Conservation (phyloP, 257 asterid genomes). For the Paulownia fortunei region DNA sequence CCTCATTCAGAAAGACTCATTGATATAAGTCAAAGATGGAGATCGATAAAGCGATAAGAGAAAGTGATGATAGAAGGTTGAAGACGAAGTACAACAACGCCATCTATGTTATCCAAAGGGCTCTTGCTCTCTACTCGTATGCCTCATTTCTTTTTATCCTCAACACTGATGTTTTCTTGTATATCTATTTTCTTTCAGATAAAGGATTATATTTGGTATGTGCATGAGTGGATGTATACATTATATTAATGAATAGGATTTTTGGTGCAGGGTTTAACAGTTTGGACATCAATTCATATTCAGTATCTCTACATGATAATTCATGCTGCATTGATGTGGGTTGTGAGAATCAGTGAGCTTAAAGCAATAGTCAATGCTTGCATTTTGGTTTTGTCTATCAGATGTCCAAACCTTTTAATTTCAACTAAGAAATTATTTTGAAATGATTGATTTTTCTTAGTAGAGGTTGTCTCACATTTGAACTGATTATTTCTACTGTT, state of each 20-base stretch:
- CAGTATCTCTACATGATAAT: neutral
- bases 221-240: neutral
- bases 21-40: constrained; percentile 59
- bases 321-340: neutral
- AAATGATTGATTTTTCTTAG: neutral
- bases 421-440: neutral
- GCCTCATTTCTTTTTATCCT: constrained; percentile 29
- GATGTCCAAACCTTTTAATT: neutral
- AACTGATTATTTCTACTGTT: constrained; percentile 6
- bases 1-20: constrained; percentile 28
- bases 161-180: constrained; percentile 4
- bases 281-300: constrained; percentile 14
- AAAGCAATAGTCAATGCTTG: neutral
- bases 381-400: constrained; percentile 18
- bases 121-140: constrained; percentile 88
- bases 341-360: neutral
- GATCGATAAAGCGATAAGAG: constrained; percentile 79
- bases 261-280: neutral
- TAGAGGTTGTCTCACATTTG: constrained; percentile 12
- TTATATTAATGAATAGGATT: neutral
- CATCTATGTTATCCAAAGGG: constrained; percentile 80
- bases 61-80: constrained; percentile 75
- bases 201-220: neutral
- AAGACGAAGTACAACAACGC: constrained; percentile 89
- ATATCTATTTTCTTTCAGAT: neutral